Percentiles rank a stretch among this genome's conserved stretches.
phyloP scores from a whole-genome alignment of 2,329 filamentous ascomycete genomes.

The Lomentospora prolificans region DNA sequence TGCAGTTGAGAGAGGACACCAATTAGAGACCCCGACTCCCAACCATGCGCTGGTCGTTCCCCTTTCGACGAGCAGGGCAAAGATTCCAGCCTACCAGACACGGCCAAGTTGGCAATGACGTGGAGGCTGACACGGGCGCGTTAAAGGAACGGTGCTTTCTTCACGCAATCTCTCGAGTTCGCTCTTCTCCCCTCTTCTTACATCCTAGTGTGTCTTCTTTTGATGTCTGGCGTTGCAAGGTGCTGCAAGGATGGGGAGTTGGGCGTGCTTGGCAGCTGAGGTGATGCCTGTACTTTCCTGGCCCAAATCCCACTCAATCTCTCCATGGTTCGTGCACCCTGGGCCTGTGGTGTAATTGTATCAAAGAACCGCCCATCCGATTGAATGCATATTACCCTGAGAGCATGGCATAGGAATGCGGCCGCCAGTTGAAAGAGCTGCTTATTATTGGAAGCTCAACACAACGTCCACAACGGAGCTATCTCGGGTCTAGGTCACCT shows the following conservation, averaged over 20 bases:
- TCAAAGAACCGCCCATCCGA: neutral
- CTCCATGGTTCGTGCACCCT: neutral
- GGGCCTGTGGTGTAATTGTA: neutral
- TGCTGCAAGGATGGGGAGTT: neutral
- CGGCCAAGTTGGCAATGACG: constrained; percentile 4
- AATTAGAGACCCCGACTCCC: too few species aligned
- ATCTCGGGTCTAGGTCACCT: neutral
- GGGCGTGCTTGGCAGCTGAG: constrained; percentile 7
- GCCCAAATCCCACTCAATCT: neutral
- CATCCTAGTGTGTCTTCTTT: neutral
- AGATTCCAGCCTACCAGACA: neutral
- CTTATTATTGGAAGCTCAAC: neutral
- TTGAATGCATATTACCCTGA: neutral
- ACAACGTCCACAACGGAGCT: neutral
- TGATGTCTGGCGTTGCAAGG: neutral
- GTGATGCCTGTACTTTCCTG: neutral
- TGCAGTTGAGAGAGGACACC: too few species aligned
- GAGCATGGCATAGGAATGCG: neutral
- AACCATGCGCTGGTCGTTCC: neutral
- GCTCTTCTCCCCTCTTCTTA: neutral
- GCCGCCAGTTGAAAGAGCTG: neutral
- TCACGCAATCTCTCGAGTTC: neutral
- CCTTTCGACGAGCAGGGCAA: neutral
- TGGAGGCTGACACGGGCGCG: neutral
- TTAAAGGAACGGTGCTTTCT: neutral